Evolutionary conservation across 208 protist species (phyloP).

Genomic region (Herpetomonas tarakana): DNA sequence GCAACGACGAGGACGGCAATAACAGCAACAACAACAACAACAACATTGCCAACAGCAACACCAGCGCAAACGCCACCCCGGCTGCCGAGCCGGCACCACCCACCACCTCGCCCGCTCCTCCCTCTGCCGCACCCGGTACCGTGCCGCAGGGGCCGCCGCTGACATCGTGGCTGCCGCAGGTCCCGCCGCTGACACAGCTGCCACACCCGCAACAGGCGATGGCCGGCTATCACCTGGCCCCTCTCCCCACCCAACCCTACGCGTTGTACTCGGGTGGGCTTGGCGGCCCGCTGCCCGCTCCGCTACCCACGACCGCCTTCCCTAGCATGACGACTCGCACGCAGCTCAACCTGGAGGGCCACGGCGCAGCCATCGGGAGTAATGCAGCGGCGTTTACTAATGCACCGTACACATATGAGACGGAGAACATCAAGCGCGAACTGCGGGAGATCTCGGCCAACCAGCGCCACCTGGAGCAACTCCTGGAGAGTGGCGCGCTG

Average conservation of each 20-base stretch:
- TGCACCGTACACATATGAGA: slow-evolving; percentile 13
- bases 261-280: neutral
- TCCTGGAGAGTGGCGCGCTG: slow-evolving; percentile 3
- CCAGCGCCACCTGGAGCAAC: slow-evolving; percentile 7
- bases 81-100: neutral
- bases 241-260: neutral
- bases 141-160: neutral
- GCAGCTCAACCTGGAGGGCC: neutral
- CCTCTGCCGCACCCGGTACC: neutral
- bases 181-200: neutral
- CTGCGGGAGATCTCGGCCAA: slow-evolving; percentile 15
- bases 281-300: too few species aligned
- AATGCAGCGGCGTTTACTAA: neutral
- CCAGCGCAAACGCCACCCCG: neutral
- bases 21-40: neutral
- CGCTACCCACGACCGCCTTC: too few species aligned
- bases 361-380: neutral
- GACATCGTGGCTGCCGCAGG: slow-evolving; percentile 1
- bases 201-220: neutral
- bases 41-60: neutral
- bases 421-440: slow-evolving; percentile 12
- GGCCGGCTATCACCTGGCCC: neutral
- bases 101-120: neutral
- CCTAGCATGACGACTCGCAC: neutral
- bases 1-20: neutral